A percentile compares a stretch with the other conserved stretches of the same genome.
Evolutionary conservation across 306 rosid species (phyloP).

Genomic region (Arachis hypogaea): DNA sequence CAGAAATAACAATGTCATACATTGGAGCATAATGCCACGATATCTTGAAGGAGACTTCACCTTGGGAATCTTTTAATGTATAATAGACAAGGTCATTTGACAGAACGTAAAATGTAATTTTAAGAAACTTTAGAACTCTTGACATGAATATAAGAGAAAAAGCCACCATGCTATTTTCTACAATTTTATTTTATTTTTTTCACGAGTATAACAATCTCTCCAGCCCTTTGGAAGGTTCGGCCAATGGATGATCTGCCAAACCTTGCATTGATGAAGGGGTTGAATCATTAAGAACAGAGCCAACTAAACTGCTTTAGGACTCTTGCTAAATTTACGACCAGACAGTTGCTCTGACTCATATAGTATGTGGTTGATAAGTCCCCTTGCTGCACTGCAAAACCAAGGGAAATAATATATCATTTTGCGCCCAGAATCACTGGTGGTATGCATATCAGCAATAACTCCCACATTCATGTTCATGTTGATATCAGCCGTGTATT

Average conservation of each 20-base stretch:
- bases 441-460: conserved; percentile 12
- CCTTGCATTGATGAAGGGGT: conserved; percentile 29
- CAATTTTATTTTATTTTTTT: conserved; percentile 18
- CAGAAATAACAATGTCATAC: neutral
- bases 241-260: conserved; percentile 32
- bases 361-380: conserved; percentile 88
- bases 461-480: neutral
- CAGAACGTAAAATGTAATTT: no score
- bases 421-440: conserved; percentile 9
- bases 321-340: conserved; percentile 74
- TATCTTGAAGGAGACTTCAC: neutral
- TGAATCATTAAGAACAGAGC: conserved; percentile 25
- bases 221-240: conserved; percentile 14
- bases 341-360: conserved; percentile 72
- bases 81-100: conserved; percentile 10
- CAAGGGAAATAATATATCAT: conserved; percentile 26
- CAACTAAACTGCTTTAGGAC: conserved; percentile 45
- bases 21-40: conserved; percentile 5
- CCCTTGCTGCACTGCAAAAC: conserved; percentile 82
- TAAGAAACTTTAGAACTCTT: neutral
- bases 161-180: conserved; percentile 4
- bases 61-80: conserved; percentile 6
- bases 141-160: conserved; percentile 29
- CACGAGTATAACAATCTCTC: conserved; percentile 15
- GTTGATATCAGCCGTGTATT: conserved; percentile 32